Conservation (phyloP, 257 asterid species). For the Jacaranda copaia region DNA sequence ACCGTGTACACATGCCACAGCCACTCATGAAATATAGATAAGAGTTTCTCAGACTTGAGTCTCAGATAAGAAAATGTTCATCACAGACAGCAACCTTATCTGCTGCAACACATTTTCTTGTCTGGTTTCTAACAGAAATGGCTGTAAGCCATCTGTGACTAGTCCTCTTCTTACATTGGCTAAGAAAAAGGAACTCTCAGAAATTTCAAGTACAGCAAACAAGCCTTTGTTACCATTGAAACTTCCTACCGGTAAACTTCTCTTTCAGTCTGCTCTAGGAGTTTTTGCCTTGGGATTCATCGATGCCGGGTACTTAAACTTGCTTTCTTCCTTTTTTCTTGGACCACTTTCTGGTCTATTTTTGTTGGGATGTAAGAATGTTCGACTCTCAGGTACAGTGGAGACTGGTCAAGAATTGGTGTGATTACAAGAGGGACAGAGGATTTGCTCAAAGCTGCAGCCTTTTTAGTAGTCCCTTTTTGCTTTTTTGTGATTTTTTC, state of each 20-base stretch:
- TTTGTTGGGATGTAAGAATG: not conserved
- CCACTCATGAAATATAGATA: constrained; percentile 39
- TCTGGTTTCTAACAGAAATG: constrained; percentile 34
- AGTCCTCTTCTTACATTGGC: constrained; percentile 39
- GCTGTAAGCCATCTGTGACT: constrained; percentile 24
- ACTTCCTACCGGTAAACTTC: constrained; percentile 41
- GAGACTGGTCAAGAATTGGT: constrained; percentile 95
- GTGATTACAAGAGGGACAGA: constrained; percentile 68
- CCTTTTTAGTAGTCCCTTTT: constrained; percentile 73
- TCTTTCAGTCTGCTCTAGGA: constrained; percentile 65
- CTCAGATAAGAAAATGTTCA: constrained; percentile 42
- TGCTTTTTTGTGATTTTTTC: constrained; percentile 57
- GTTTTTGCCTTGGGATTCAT: constrained; percentile 74
- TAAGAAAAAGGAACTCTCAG: constrained; percentile 50
- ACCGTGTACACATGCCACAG: constrained; percentile 15
- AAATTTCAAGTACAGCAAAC: constrained; percentile 41
- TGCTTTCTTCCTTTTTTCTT: not conserved
- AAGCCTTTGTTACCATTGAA: constrained; percentile 46
- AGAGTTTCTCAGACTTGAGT: constrained; percentile 6
- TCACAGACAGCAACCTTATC: constrained; percentile 24
- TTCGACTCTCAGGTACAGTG: constrained; percentile 71
- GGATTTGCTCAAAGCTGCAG: constrained; percentile 69
- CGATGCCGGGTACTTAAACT: constrained; percentile 78
- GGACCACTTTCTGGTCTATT: not conserved
- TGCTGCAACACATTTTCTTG: constrained; percentile 25